Percentiles rank a stretch among this genome's conserved stretches.
These are phyloP conservation scores for Phellopilus nigrolimitatus DNA, from an alignment of 1,284 basidiomycete genomes.

Conservation along the genomic window DNA sequence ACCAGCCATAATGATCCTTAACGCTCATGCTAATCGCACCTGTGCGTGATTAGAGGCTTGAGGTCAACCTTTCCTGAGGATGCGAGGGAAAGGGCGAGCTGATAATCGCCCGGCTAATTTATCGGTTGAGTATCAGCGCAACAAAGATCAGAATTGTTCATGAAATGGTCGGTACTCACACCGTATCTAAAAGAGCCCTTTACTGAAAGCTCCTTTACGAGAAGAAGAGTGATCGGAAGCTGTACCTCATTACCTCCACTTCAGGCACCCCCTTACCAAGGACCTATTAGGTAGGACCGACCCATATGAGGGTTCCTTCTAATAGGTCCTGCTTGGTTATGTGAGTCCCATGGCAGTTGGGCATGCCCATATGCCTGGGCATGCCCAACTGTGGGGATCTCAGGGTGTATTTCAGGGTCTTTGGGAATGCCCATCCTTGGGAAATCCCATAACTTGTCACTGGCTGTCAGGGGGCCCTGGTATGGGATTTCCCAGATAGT, in stretches of 20 bases:
- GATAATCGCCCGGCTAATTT: constrained; percentile 74
- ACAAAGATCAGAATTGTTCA: neutral
- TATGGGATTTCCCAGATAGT: too few species aligned
- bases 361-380: too few species aligned
- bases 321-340: too few species aligned
- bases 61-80: constrained; percentile 77
- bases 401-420: too few species aligned
- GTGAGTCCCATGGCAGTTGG: too few species aligned
- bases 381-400: too few species aligned
- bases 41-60: constrained; percentile 85
- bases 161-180: constrained; percentile 37
- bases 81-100: constrained; percentile 80
- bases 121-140: neutral
- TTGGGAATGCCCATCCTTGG: too few species aligned
- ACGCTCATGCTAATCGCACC: constrained; percentile 39
- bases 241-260: constrained; percentile 59
- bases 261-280: too few species aligned
- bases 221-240: constrained; percentile 55
- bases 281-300: too few species aligned
- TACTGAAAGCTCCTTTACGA: constrained; percentile 74
- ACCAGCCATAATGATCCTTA: neutral
- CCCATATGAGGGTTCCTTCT: too few species aligned
- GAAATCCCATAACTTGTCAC: too few species aligned
- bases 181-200: constrained; percentile 87
- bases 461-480: too few species aligned